A percentile compares a stretch with the other conserved stretches of the same genome.
Conservation (phyloP, 2,329 filamentous ascomycete species). For the Ophiostoma sp. region DNA sequence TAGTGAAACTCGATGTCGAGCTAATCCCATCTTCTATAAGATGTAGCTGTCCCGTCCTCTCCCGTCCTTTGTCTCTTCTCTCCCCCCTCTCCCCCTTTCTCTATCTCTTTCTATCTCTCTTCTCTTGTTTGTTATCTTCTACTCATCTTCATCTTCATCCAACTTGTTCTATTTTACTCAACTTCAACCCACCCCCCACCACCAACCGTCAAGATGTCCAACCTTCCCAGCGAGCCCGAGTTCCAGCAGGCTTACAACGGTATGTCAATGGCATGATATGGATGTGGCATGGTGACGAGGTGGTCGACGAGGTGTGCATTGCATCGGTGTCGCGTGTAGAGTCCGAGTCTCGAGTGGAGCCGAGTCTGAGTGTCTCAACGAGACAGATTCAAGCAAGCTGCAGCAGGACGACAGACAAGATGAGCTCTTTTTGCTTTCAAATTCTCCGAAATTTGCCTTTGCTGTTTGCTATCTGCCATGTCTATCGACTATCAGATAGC, state of each 20-base stretch:
- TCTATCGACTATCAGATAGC: not conserved
- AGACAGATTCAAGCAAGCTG: not conserved
- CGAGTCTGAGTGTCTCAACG: not conserved
- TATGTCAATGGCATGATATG: slow-evolving; percentile 41
- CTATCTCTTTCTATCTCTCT: not conserved
- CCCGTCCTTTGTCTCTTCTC: not conserved
- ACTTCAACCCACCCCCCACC: not conserved
- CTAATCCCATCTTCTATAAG: slow-evolving; percentile 7
- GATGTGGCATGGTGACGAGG: no score
- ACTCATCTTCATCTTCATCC: not conserved
- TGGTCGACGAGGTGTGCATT: no score
- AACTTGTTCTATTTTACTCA: not conserved
- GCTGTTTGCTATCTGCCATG: not conserved
- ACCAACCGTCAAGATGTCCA: slow-evolving; percentile 58
- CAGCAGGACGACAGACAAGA: not conserved
- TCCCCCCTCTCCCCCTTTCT: not conserved
- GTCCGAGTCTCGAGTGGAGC: not conserved
- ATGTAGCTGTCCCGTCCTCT: slow-evolving; percentile 3
- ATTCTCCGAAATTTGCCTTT: not conserved
- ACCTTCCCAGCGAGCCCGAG: slow-evolving; percentile 84
- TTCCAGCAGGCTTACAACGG: slow-evolving; percentile 98
- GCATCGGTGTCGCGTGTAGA: not conserved
- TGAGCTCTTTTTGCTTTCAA: not conserved
- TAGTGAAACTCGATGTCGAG: not conserved
- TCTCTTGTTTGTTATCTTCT: not conserved